Conservation (phyloP, 345 rosid genomes). For the Ricinus communis region DNA sequence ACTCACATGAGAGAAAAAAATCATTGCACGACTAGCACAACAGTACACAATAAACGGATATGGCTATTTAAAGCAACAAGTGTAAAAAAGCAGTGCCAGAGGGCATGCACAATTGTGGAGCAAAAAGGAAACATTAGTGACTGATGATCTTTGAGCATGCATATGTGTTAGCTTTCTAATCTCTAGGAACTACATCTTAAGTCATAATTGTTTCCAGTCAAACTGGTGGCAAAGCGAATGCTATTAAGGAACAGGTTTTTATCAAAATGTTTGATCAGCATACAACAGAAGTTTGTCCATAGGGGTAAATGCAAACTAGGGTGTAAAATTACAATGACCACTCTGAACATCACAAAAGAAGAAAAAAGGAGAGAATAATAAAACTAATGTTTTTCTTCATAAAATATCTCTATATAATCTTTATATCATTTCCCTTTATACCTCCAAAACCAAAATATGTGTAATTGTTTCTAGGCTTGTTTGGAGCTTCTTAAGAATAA, state of each 20-base stretch:
- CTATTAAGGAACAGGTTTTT: neutral
- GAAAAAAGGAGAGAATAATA: neutral
- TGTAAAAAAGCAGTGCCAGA: neutral
- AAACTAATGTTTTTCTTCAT: neutral
- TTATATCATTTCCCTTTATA: neutral
- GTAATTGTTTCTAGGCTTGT: neutral
- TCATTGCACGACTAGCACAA: too few species aligned
- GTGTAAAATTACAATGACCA: neutral
- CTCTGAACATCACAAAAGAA: neutral
- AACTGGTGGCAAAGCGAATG: neutral
- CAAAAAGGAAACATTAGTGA: neutral
- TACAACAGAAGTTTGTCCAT: too few species aligned
- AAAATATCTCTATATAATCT: neutral
- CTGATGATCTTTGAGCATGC: neutral
- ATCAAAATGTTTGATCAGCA: neutral
- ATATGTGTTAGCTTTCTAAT: neutral
- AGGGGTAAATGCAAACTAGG: neutral
- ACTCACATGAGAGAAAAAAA: neutral
- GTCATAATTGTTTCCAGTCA: neutral
- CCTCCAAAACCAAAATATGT: neutral
- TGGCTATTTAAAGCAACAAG: neutral
- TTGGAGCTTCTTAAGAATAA: neutral
- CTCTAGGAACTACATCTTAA: neutral
- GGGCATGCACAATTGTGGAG: neutral
- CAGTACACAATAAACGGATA: neutral